Conservation (phyloP, 805 yeast species). For the Kodamaea sagamina region DNA sequence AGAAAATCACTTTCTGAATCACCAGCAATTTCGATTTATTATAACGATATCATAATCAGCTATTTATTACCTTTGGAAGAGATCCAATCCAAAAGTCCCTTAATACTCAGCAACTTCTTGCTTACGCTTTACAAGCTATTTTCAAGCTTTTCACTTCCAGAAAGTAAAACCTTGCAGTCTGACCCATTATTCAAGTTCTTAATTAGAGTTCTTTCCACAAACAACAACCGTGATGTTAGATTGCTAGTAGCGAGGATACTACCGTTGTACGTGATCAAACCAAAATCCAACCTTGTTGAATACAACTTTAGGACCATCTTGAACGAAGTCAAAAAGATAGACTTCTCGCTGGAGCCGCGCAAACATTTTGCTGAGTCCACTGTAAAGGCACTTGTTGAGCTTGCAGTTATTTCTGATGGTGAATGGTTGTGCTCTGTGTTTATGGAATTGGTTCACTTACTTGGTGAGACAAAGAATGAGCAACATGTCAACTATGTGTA, state of each 20-base stretch:
- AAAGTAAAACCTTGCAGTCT: neutral
- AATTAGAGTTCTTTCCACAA: constrained; percentile 37
- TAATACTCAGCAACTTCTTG: constrained; percentile 42
- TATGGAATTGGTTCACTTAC: constrained; percentile 61
- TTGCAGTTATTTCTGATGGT: constrained; percentile 63
- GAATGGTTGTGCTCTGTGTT: constrained; percentile 68
- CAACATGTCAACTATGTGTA: constrained; percentile 70
- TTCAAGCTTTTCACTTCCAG: constrained; percentile 54
- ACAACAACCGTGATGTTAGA: constrained; percentile 55
- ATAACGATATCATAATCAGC: constrained; percentile 24
- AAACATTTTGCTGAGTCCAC: constrained; percentile 58
- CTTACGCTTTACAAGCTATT: constrained; percentile 53
- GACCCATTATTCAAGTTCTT: constrained; percentile 43
- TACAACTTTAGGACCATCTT: constrained; percentile 48
- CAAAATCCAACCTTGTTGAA: constrained; percentile 39
- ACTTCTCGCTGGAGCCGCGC: constrained; percentile 29
- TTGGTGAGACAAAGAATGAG: constrained; percentile 59
- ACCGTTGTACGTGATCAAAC: constrained; percentile 51
- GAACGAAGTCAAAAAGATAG: constrained; percentile 42
- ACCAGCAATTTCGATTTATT: constrained; percentile 25
- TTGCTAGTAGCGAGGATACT: constrained; percentile 52
- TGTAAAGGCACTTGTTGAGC: constrained; percentile 60
- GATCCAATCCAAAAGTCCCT: constrained; percentile 21
- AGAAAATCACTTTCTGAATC: constrained; percentile 26
- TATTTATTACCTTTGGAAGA: constrained; percentile 17